A percentile compares a stretch with the other conserved stretches of the same genome.
Conservation (phyloP, 2,329 filamentous ascomycete species). For the Aspergillus sp. region DNA sequence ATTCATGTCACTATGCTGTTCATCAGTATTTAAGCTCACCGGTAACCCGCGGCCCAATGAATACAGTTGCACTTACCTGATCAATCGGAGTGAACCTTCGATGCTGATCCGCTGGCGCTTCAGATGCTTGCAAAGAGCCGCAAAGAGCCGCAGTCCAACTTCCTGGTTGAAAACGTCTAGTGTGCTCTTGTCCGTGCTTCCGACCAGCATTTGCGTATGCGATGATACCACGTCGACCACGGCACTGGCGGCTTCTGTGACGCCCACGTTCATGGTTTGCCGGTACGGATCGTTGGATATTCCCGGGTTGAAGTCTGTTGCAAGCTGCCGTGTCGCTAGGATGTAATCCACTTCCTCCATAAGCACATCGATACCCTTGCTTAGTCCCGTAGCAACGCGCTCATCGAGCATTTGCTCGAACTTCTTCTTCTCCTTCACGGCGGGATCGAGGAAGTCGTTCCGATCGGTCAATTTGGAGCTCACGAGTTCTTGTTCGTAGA, state of each 20-base stretch:
- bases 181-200: conserved; percentile 95
- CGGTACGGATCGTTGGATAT: conserved; percentile 28
- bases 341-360: conserved; percentile 98
- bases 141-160: conserved; percentile 86
- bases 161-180: conserved; percentile 98
- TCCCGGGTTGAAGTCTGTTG: conserved; percentile 82
- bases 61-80: conserved; percentile 46
- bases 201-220: conserved; percentile 87
- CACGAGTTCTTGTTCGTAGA: conserved; percentile 92
- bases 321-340: conserved; percentile 76
- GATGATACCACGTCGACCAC: conserved; percentile 80
- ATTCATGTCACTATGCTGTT: conserved; percentile 70
- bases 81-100: conserved; percentile 82
- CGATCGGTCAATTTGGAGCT: conserved; percentile 75
- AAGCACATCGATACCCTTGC: conserved; percentile 95
- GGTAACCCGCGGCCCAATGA: not conserved
- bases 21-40: conserved; percentile 3
- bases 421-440: conserved; percentile 90
- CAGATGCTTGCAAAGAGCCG: conserved; percentile 89
- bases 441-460: conserved; percentile 89
- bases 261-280: conserved; percentile 46
- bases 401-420: conserved; percentile 99
- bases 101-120: conserved; percentile 91
- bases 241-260: conserved; percentile 69
- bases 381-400: conserved; percentile 86